Evolutionary conservation across 169 alveolate species (phyloP).

Genomic region (Plasmodium blacklocki): DNA sequence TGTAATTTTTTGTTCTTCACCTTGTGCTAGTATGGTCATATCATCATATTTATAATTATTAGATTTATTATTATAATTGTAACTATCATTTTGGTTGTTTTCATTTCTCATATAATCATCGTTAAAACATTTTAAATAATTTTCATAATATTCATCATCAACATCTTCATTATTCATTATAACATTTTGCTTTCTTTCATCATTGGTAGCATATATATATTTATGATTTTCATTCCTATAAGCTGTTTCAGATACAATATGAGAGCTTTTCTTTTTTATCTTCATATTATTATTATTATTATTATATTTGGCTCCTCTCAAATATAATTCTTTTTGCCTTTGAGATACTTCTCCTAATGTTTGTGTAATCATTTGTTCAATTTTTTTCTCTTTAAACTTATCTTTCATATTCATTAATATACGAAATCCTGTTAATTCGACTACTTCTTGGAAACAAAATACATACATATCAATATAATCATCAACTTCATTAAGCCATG

Average conservation of each 20-base stretch:
- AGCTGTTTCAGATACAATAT: background rate
- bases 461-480: conserved; percentile 79
- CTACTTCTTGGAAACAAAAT: conserved; percentile 85
- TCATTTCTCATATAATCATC: conserved; percentile 16
- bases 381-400: conserved; percentile 60
- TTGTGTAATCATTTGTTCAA: conserved; percentile 69
- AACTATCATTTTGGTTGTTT: background rate
- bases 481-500: conserved; percentile 79
- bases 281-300: background rate
- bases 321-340: conserved; percentile 58
- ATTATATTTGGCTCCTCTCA: conserved; percentile 10
- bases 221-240: background rate
- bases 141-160: conserved; percentile 3
- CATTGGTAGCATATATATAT: background rate
- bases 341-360: conserved; percentile 64
- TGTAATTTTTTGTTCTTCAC: background rate
- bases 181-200: background rate
- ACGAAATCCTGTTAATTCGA: conserved; percentile 74
- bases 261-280: background rate
- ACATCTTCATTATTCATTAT: background rate
- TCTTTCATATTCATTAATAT: conserved; percentile 75
- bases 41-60: background rate
- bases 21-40: background rate
- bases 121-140: conserved; percentile 14
- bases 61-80: background rate